Evolutionary conservation across 177 flowering plant species (phyloP).

Genomic region (Vitis hybrid): DNA sequence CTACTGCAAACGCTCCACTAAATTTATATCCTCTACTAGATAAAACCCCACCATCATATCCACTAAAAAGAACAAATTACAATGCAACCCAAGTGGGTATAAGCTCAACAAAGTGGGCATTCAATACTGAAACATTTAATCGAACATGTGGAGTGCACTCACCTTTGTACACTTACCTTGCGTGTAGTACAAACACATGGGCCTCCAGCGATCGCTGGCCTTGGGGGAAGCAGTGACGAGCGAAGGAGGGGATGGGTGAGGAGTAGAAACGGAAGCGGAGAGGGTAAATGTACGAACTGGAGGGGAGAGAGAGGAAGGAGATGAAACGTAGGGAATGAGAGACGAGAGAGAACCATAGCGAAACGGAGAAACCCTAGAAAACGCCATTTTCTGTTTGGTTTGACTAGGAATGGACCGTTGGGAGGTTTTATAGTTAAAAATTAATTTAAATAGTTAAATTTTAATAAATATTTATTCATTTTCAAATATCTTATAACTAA

Average conservation of each 20-base stretch:
- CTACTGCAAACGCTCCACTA: too few relatives aligned
- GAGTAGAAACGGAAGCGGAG: background rate
- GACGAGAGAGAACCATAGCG: background rate
- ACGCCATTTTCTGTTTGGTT: too few relatives aligned
- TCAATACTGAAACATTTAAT: slow-evolving; percentile 5
- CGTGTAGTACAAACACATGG: slow-evolving; percentile 76
- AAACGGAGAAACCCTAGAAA: slow-evolving; percentile 1
- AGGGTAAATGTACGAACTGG: too few relatives aligned
- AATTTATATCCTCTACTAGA: too few relatives aligned
- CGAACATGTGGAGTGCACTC: slow-evolving; percentile 26
- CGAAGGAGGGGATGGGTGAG: slow-evolving; percentile 9
- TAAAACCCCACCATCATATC: too few relatives aligned
- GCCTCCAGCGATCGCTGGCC: slow-evolving; percentile 48
- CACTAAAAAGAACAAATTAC: background rate
- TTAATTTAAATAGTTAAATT: too few relatives aligned
- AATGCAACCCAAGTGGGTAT: too few relatives aligned
- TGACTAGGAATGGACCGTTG: too few relatives aligned
- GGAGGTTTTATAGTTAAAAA: too few relatives aligned
- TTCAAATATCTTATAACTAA: too few relatives aligned
- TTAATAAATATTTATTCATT: too few relatives aligned
- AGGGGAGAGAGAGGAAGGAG: background rate
- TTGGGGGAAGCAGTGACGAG: background rate
- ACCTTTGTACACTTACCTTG: slow-evolving; percentile 88
- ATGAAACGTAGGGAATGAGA: background rate
- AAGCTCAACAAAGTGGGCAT: too few relatives aligned